A percentile compares a stretch with the other conserved stretches of the same genome.
Evolutionary conservation across 495 filamentous ascomycete species (phyloP).

Genomic region (Bryoglossum gracile): DNA sequence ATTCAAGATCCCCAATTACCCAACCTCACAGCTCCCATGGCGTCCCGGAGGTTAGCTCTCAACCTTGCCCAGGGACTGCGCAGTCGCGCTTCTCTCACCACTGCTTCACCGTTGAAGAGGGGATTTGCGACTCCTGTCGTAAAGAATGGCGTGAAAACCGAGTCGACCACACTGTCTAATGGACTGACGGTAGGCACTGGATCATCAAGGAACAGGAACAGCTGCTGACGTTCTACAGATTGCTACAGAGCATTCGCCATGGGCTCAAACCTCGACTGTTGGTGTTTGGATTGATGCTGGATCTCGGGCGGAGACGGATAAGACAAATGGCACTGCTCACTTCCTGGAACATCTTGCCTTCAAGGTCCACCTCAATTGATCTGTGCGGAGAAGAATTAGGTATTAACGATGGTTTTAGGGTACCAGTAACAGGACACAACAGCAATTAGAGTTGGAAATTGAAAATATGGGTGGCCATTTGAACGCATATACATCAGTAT

Average conservation of each 20-base stretch:
- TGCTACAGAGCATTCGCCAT: slow-evolving; percentile 95
- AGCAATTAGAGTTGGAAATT: slow-evolving; percentile 97
- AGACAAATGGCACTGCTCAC: slow-evolving; percentile 97
- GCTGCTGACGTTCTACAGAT: slow-evolving; percentile 50
- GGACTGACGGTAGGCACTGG: slow-evolving; percentile 76
- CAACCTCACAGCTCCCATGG: slow-evolving; percentile 54
- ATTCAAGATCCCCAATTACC: slow-evolving; percentile 11
- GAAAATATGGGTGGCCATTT: slow-evolving; percentile 99
- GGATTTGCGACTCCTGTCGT: slow-evolving; percentile 78
- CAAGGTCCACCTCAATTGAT: slow-evolving; percentile 58
- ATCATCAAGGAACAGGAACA: neutral
- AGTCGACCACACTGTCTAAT: slow-evolving; percentile 94
- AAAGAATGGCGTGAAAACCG: slow-evolving; percentile 63
- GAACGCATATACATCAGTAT: slow-evolving; percentile 98
- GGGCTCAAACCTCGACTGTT: slow-evolving; percentile 96
- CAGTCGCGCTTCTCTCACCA: slow-evolving; percentile 65
- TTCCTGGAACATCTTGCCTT: slow-evolving; percentile 99
- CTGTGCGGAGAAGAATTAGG: neutral
- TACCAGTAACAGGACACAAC: slow-evolving; percentile 84
- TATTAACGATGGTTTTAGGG: slow-evolving; percentile 45
- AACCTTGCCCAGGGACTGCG: slow-evolving; percentile 83
- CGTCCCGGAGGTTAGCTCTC: slow-evolving; percentile 85
- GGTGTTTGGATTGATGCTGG: slow-evolving; percentile 99
- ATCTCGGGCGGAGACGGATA: slow-evolving; percentile 94
- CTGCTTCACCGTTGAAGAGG: slow-evolving; percentile 61